Evolutionary conservation across 1,139 yeast genomes (phyloP).

Genomic region (Magnusiomyces tetraspermus): DNA sequence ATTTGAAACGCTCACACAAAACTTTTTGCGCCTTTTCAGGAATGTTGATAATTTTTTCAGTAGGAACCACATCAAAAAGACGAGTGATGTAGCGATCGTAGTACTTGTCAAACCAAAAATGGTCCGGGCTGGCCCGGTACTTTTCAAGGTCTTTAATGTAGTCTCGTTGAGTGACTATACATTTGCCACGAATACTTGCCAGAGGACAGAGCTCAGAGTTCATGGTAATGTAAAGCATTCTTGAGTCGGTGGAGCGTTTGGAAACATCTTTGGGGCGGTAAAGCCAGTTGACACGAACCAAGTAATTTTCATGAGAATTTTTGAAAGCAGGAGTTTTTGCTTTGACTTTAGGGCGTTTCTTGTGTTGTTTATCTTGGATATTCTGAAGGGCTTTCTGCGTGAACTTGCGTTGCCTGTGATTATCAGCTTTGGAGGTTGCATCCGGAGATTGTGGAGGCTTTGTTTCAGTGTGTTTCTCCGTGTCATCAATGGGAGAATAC

Average conservation of each 20-base stretch:
- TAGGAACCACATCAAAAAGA: conserved; percentile 69
- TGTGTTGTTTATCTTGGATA: not conserved
- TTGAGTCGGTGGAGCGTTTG: conserved; percentile 55
- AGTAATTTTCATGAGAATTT: conserved; percentile 42
- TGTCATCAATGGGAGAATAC: conserved; percentile 15
- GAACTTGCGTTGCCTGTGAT: conserved; percentile 1
- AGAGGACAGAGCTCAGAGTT: conserved; percentile 81
- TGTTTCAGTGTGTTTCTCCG: not conserved
- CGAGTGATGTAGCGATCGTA: conserved; percentile 82
- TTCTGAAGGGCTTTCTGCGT: not conserved
- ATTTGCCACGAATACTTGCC: conserved; percentile 64
- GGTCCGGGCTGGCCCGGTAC: conserved; percentile 51
- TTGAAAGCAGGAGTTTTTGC: conserved; percentile 3
- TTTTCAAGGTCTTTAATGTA: conserved; percentile 53
- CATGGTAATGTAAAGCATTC: conserved; percentile 75
- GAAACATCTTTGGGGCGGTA: conserved; percentile 83
- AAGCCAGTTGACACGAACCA: conserved; percentile 80
- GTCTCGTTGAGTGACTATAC: conserved; percentile 56
- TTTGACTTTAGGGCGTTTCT: not conserved
- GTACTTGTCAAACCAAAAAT: conserved; percentile 76
- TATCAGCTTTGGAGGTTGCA: not conserved
- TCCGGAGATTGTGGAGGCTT: not conserved
- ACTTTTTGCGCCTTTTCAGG: conserved; percentile 57
- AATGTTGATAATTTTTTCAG: conserved; percentile 44
- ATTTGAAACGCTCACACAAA: conserved; percentile 58